phyloP scores from a whole-genome alignment of 2,329 filamentous ascomycete species.

The Trichoderma sp. region DNA sequence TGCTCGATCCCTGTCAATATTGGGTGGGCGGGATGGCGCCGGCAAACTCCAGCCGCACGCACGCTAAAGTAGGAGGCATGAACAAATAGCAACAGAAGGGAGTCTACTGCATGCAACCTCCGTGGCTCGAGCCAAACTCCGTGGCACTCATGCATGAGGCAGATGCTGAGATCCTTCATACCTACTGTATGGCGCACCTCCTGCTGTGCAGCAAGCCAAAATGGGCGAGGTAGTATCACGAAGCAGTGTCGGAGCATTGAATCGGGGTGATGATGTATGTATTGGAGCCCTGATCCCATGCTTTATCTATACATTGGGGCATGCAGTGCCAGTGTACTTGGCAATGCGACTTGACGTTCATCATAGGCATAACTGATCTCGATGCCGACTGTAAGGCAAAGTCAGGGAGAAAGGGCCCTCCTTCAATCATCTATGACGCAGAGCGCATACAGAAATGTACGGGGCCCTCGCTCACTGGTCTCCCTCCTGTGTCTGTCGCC shows the following conservation, averaged over 20 bases:
- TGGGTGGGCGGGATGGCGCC: conserved; percentile 23
- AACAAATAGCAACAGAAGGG: neutral
- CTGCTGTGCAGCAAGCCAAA: too few species aligned
- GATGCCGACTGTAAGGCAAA: neutral
- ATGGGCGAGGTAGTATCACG: too few species aligned
- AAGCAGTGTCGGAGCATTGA: too few species aligned
- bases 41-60: conserved; percentile 29
- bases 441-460: neutral
- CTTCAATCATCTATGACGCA: neutral
- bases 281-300: too few species aligned
- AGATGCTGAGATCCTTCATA: too few species aligned
- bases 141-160: neutral
- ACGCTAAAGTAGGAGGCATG: conserved; percentile 16
- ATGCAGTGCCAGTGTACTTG: too few species aligned
- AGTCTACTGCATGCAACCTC: neutral
- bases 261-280: too few species aligned
- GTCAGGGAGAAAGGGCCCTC: neutral
- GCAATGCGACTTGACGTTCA: too few species aligned
- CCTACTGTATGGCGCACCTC: too few species aligned
- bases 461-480: neutral
- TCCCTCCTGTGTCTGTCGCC: neutral
- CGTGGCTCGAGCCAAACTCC: neutral
- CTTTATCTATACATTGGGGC: too few species aligned
- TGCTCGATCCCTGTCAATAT: conserved; percentile 14
- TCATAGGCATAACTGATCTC: too few species aligned